phyloP scores from a whole-genome alignment of 2,329 filamentous ascomycete species.

The Fusarium tanahbumbuense region DNA sequence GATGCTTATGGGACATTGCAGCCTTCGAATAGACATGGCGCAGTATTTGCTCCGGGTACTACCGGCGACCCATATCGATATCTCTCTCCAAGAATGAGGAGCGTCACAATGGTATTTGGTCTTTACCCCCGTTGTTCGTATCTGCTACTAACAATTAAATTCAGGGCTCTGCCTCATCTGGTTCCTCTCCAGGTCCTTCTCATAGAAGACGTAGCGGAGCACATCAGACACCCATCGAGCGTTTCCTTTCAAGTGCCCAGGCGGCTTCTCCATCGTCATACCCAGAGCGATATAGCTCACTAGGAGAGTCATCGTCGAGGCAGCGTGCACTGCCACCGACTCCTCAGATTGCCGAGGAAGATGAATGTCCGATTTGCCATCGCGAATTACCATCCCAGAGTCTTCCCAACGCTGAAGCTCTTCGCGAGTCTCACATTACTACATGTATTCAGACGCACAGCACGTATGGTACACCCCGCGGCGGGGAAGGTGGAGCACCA shows the following conservation, averaged over 20 bases:
- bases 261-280: constrained; percentile 49
- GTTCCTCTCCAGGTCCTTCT: constrained; percentile 43
- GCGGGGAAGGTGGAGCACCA: constrained; percentile 45
- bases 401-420: constrained; percentile 64
- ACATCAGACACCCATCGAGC: constrained; percentile 53
- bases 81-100: constrained; percentile 54
- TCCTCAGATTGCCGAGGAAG: constrained; percentile 73
- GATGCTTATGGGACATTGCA: constrained; percentile 48
- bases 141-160: constrained; percentile 11
- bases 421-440: constrained; percentile 69
- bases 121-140: not conserved
- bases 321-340: constrained; percentile 57
- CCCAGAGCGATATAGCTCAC: constrained; percentile 49
- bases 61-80: constrained; percentile 52
- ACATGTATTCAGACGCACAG: constrained; percentile 68
- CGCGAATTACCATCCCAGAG: constrained; percentile 71
- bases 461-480: constrained; percentile 56
- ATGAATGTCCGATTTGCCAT: constrained; percentile 83
- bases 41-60: constrained; percentile 51
- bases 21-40: constrained; percentile 50
- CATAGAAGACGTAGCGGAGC: constrained; percentile 48
- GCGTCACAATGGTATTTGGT: constrained; percentile 62
- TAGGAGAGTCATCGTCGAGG: constrained; percentile 51
- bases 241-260: constrained; percentile 54
- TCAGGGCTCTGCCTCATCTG: constrained; percentile 34